Percentiles rank a stretch among this genome's conserved stretches.
These are phyloP conservation scores for Trichoderma breve DNA, from an alignment of 2,329 filamentous ascomycete species.

Conservation along the genomic window DNA sequence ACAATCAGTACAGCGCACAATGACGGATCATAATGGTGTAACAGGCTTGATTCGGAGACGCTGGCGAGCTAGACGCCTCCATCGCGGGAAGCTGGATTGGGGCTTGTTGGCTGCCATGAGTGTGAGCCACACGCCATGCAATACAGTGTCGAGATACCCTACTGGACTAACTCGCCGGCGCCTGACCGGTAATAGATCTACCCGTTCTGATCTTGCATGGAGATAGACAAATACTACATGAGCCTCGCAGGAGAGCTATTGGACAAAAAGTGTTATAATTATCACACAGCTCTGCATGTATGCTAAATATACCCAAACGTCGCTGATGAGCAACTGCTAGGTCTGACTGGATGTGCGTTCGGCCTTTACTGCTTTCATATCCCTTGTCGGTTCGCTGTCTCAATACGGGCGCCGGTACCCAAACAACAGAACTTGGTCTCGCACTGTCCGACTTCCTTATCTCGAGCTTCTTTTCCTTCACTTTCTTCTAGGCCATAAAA, in stretches of 20 bases:
- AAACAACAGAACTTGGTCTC: background rate
- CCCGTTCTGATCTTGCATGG: background rate
- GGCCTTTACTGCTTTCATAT: background rate
- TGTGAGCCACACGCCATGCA: background rate
- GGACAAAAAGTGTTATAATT: background rate
- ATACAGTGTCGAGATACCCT: background rate
- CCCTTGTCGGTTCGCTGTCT: background rate
- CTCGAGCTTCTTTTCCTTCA: background rate
- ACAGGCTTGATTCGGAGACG: background rate
- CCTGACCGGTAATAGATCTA: background rate
- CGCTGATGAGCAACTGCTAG: background rate
- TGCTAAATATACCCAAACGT: background rate
- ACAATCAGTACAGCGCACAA: background rate
- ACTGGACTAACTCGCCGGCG: background rate
- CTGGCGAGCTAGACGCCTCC: background rate
- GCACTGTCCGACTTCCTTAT: background rate
- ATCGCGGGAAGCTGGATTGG: background rate
- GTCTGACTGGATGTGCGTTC: background rate
- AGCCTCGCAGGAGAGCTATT: background rate
- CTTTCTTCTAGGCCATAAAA: background rate
- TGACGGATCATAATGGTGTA: slow-evolving; percentile 11
- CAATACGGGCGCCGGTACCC: background rate
- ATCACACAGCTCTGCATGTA: background rate
- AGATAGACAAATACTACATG: background rate
- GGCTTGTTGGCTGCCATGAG: background rate